Evolutionary conservation across 495 filamentous ascomycete genomes (phyloP), one percentile per base, ranked within the genome.

Genomic region (Thermochaetoides thermophila): DNA sequence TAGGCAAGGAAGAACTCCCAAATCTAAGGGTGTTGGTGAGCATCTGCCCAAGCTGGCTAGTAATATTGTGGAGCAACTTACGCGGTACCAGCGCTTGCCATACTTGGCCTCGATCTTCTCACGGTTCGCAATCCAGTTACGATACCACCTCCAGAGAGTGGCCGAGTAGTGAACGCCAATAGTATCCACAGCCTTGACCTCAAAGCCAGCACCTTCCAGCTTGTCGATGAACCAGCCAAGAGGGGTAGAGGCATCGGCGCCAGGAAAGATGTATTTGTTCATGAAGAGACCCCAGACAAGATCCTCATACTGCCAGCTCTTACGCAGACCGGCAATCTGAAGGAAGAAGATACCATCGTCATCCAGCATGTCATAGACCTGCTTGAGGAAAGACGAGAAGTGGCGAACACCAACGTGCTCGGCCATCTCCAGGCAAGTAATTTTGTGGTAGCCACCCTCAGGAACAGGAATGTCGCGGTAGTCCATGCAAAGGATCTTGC

Each of bases 1-100:
- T 73, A 79, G 32, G 91, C 84, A 42, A 97, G 76, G 77, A 97
- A 97, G 67, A 74, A 95, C 55, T 96, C 87, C 89, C 89, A 97
- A 55, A 96, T 91, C 85, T 93, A 41, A 11, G 25, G 23, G 22
- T 15, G 7, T n/a, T 1, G 1, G 28, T 42, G 28, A 42, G 26
- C 11, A 19, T 17, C 13, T 46, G n/a, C n/a, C n/a, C n/a, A n/a
- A n/a, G n/a, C n/a, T n/a, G n/a, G n/a, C n/a, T n/a, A n/a, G n/a
- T n/a, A n/a, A n/a, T n/a, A n/a, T n/a, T n/a, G n/a, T n/a, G 24
- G 18, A 14, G 11, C 22, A 44, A 71, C 81, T 67, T 70, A 92
- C 84, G 57, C 86, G 76, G 70, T 84, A 97, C 89, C 89, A 97
- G 44, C 81, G 65, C 42, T 80, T 78, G 43, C 89, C 89, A 54